Conservation (phyloP, 179 eudicot species). For the Heliamphora pulchella region DNA sequence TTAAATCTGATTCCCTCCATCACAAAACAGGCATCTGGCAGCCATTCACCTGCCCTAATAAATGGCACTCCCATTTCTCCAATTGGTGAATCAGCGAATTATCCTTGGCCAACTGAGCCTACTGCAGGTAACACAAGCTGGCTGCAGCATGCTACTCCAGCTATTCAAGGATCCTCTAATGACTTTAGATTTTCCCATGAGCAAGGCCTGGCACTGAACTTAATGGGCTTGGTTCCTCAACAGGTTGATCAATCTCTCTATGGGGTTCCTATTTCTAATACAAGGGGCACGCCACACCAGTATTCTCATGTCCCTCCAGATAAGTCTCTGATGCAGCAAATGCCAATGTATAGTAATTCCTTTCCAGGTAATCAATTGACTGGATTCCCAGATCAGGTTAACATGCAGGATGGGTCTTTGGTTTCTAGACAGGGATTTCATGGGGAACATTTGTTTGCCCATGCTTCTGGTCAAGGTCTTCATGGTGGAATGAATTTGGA, state of each 20-base stretch:
- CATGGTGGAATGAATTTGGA: slow-evolving; percentile 35
- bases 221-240: slow-evolving; percentile 52
- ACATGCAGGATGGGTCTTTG: slow-evolving; percentile 36
- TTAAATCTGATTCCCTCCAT: slow-evolving; percentile 37
- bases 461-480: slow-evolving; percentile 40
- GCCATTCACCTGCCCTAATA: slow-evolving; percentile 32
- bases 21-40: slow-evolving; percentile 44
- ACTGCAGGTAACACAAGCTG: slow-evolving; percentile 51
- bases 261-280: slow-evolving; percentile 73
- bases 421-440: slow-evolving; percentile 40
- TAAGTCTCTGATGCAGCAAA: slow-evolving; percentile 42
- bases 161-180: slow-evolving; percentile 44
- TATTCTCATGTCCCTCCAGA: slow-evolving; percentile 26
- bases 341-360: slow-evolving; percentile 33
- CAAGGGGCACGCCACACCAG: slow-evolving; percentile 31
- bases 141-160: slow-evolving; percentile 50
- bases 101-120: slow-evolving; percentile 50
- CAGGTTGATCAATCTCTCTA: slow-evolving; percentile 69
- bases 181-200: slow-evolving; percentile 47
- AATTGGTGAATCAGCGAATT: slow-evolving; percentile 37
- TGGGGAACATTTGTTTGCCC: slow-evolving; percentile 39
- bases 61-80: slow-evolving; percentile 55
- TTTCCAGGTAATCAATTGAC: slow-evolving; percentile 48
- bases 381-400: slow-evolving; percentile 38
- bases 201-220: slow-evolving; percentile 53